A percentile compares a stretch with the other conserved stretches of the same genome.
Evolutionary conservation across 2,329 filamentous ascomycete species (phyloP).

Genomic region (Cryphonectria nitschkei): DNA sequence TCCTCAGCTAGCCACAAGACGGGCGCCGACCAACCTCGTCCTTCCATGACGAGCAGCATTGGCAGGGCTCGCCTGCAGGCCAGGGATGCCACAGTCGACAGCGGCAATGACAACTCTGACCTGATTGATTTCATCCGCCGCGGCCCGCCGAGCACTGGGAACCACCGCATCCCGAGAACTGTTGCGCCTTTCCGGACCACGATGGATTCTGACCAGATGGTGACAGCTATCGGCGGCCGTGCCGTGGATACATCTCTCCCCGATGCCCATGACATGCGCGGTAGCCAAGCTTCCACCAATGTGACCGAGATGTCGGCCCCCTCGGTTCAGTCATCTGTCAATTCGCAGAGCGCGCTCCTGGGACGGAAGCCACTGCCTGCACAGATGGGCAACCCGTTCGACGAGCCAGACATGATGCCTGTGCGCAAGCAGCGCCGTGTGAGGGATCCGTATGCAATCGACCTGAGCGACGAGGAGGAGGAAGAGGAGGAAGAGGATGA

Average conservation of each 20-base stretch:
- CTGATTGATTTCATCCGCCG: conserved; percentile 94
- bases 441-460: conserved; percentile 92
- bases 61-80: conserved; percentile 66
- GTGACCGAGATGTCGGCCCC: conserved; percentile 61
- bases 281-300: conserved; percentile 60
- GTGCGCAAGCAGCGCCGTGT: conserved; percentile 76
- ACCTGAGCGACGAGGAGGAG: conserved; percentile 72
- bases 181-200: conserved; percentile 84
- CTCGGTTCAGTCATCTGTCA: conserved; percentile 67
- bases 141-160: conserved; percentile 69
- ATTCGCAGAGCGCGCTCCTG: conserved; percentile 75
- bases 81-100: conserved; percentile 68
- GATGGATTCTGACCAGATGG: conserved; percentile 82
- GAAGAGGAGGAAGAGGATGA: conserved; percentile 42
- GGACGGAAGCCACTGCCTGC: conserved; percentile 39
- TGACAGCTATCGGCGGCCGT: conserved; percentile 55
- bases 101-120: conserved; percentile 74
- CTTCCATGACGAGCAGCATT: conserved; percentile 36
- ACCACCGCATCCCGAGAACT: conserved; percentile 77
- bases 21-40: conserved; percentile 45
- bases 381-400: conserved; percentile 38
- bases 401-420: conserved; percentile 62
- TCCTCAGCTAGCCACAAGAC: conserved; percentile 36
- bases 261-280: conserved; percentile 58
- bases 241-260: conserved; percentile 62